Percentiles rank a stretch among this genome's conserved stretches.
Conservation (phyloP, 148 eudicot species). For the Drosera capensis region DNA sequence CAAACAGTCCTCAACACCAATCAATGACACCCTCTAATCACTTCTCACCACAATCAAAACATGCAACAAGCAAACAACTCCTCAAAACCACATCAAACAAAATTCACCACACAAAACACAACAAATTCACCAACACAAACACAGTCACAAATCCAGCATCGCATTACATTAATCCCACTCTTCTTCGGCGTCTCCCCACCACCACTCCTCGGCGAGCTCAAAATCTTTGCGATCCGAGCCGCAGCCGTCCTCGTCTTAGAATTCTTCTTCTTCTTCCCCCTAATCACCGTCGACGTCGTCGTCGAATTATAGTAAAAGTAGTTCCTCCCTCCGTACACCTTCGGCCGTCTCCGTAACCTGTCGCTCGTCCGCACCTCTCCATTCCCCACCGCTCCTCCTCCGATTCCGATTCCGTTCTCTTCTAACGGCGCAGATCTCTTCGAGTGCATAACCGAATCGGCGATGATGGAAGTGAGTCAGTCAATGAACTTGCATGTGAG, state of each 20-base stretch:
- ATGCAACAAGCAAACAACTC: too few relatives aligned
- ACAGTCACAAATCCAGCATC: background rate
- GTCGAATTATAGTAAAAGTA: conserved; percentile 19
- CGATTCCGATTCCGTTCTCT: conserved; percentile 5
- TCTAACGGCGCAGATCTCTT: conserved; percentile 35
- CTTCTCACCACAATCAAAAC: too few relatives aligned
- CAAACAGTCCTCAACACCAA: too few relatives aligned
- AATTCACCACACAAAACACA: too few relatives aligned
- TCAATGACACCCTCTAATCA: too few relatives aligned
- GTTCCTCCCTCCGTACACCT: conserved; percentile 23
- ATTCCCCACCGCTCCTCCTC: conserved; percentile 23
- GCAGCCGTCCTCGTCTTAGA: conserved; percentile 66
- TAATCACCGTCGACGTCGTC: conserved; percentile 12
- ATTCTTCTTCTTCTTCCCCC: conserved; percentile 44
- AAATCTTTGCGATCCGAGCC: conserved; percentile 70
- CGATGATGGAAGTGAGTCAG: background rate
- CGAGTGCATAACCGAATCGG: conserved; percentile 33
- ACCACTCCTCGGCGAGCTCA: conserved; percentile 45
- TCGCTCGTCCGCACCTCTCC: conserved; percentile 52
- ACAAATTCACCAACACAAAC: too few relatives aligned
- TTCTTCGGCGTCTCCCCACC: conserved; percentile 19
- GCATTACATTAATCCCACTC: conserved; percentile 25
- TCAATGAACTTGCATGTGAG: background rate
- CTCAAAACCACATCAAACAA: too few relatives aligned
- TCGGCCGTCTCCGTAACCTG: conserved; percentile 48